These are phyloP conservation scores for Kuraishia hungarica DNA, from an alignment of 805 yeast genomes.

Conservation along the genomic window DNA sequence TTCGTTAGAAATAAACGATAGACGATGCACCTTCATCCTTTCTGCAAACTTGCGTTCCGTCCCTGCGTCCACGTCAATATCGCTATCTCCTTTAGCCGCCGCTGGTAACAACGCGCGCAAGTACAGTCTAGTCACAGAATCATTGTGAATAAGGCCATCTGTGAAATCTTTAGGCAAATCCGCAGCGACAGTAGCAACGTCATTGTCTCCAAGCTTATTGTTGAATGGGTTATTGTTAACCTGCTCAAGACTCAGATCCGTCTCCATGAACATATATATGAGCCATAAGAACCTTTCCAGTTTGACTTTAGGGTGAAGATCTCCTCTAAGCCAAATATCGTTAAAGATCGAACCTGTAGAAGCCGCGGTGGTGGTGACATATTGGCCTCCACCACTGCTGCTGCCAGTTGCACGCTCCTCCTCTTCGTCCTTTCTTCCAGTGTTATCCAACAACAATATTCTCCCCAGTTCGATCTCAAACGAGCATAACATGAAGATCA, in stretches of 20 bases:
- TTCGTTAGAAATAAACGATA: slow-evolving; percentile 18
- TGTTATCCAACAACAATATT: slow-evolving; percentile 2
- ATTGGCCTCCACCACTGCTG: not conserved
- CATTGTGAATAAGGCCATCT: slow-evolving; percentile 5
- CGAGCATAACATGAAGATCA: slow-evolving; percentile 67
- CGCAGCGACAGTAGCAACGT: not conserved
- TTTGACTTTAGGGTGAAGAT: slow-evolving; percentile 54
- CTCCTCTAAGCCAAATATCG: slow-evolving; percentile 62
- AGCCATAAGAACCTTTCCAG: slow-evolving; percentile 78
- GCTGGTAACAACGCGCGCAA: not conserved
- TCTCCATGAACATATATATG: slow-evolving; percentile 70
- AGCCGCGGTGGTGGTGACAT: slow-evolving; percentile 6
- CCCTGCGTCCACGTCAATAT: slow-evolving; percentile 37
- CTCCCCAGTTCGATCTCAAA: slow-evolving; percentile 31
- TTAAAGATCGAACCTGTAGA: slow-evolving; percentile 43
- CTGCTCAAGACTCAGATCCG: slow-evolving; percentile 47
- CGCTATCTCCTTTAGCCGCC: slow-evolving; percentile 10
- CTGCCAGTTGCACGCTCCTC: not conserved
- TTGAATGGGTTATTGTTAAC: slow-evolving; percentile 24
- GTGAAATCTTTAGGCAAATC: slow-evolving; percentile 19
- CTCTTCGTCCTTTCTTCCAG: slow-evolving; percentile 14
- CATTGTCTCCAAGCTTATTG: not conserved
- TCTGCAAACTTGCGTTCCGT: slow-evolving; percentile 39
- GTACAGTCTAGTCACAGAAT: not conserved
- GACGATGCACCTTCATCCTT: slow-evolving; percentile 36